Base-by-base conservation (phyloP, 2,329 filamentous ascomycete genomes). In the Harringtonia aguacate region DNA sequence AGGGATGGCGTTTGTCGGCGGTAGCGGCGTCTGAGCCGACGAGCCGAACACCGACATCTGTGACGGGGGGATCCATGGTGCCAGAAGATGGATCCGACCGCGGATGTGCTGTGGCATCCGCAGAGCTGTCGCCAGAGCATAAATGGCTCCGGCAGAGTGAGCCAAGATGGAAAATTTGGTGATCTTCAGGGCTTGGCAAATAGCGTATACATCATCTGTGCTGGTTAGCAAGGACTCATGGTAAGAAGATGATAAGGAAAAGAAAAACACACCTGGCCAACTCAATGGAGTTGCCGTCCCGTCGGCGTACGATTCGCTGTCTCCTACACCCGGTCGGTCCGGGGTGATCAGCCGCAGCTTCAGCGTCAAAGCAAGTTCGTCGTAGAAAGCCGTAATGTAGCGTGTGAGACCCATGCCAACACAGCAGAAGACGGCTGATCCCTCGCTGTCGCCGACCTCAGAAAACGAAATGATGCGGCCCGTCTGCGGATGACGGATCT, bases 351-450 rank as follows among this genome's bases (percentile, higher is more conserved):
- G 72, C 18, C 92, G 79, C 45, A 98, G 65, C 60, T 87, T 92
- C 47, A 98, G 67, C 1, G 89, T 94, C 56, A 86, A 67, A 3
- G 92, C 92, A 43, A 98, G 70, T 61, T 98, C 92, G 59, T 98
- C 92, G 58, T 97, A 98, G 59, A 98, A 98, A 0, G 89, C 88
- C 48, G 87, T 95, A 47, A 98, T 85, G 59, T 92, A 98, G 62
- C 92, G 78, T 12, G 92, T 98, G 55, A 98, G 64, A 0, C 92
- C 92, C 92, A 98, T 98, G 18, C 92, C 92, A 3, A 98, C 88
- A 56, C 92, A 98, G 59, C 92, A 94, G 53, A 98, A 89, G 2
- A 98, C 86, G 3, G 88, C 90, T 52, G 84, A 90, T 2, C 92
- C 92, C 36, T 90, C 79, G 0, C 89, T 81, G 59, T 97, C 89